These are phyloP conservation scores for Cinnamomum chago DNA, from an alignment of 164 flowering plant genomes.

Conservation along the genomic window DNA sequence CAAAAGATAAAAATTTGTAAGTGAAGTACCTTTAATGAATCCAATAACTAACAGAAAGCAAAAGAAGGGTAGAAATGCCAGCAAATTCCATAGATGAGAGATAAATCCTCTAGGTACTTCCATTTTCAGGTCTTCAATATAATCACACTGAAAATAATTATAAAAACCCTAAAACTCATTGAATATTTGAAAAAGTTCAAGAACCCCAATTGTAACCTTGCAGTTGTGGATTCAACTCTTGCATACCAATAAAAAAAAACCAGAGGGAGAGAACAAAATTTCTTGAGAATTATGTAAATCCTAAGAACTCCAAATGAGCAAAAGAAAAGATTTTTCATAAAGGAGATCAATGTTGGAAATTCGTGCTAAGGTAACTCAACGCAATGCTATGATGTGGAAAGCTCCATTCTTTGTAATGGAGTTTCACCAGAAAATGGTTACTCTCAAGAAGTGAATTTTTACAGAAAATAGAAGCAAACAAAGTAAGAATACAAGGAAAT, in stretches of 20 bases:
- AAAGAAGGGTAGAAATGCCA: slow-evolving; percentile 16
- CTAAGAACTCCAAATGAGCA: background rate
- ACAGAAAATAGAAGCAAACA: background rate
- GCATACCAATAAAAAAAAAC: too few species aligned
- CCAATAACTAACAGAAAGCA: slow-evolving; percentile 21
- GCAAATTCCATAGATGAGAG: slow-evolving; percentile 11
- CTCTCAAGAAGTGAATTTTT: background rate
- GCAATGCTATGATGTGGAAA: background rate
- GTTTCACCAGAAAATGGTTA: background rate
- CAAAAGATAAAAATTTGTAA: background rate
- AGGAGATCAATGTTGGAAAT: too few species aligned
- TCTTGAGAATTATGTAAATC: background rate
- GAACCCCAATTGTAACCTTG: background rate
- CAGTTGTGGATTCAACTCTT: background rate
- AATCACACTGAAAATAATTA: background rate
- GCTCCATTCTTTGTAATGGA: background rate
- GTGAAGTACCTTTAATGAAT: slow-evolving; percentile 13
- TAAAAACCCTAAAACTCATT: background rate
- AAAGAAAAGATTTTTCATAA: too few species aligned
- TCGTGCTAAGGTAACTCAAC: background rate
- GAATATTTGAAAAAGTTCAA: background rate
- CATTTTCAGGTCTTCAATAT: slow-evolving; percentile 5
- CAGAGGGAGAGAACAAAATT: background rate
- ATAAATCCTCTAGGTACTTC: slow-evolving; percentile 12
- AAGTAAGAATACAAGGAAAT: background rate